Evolutionary conservation across 2,329 filamentous ascomycete genomes (phyloP), one percentile per base, ranked within the genome.

Genomic region (Phyllosticta citriasiana): DNA sequence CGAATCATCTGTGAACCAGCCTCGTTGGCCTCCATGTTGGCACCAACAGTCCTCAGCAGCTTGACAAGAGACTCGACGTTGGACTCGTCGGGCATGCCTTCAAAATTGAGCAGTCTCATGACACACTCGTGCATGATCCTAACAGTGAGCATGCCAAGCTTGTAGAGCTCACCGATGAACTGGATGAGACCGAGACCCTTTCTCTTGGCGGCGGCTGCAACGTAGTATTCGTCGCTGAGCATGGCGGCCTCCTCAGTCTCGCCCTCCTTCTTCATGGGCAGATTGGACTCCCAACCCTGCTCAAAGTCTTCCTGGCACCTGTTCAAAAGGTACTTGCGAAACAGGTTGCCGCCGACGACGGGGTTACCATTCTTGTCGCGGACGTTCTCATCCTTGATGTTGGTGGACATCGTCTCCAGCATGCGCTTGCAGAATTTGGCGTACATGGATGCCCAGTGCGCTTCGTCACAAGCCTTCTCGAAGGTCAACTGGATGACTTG

Each of bases 51-150:
- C 67, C 88, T 86, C 64, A 99, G 84, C 65, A 99, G 82, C 78
- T 95, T 97, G 69, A 88, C 91, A 76, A 99, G 85, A 67, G 91
- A 96, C 81, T 99, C 94, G 63, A 99, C 88, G 74, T 97, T 92
- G 59, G 93, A 89, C 78, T 99, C 94, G 68, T 99, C 94, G 53
- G 94, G 94, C 64, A 91, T 80, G 64, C 90, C 91, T 71, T 93
- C 88, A 76, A 95, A 97, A 77, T 99, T 93, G 67, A 99, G 89
- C 65, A 99, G 84, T 77, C 96, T 96, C 79, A 91, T 88, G 27
- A 99, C 91, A 83, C 94, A 99, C 77, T 97, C 91, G 80, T 99
- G 93, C 94, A 99, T 99, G 78, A 99, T 99, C 74, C 93, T 89
- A 76, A 97, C 90, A 64, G 94, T 99, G 75, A 99, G 84, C 94